phyloP scores from a whole-genome alignment of 202 grass and related monocot species.

The Carex sylvatica region DNA sequence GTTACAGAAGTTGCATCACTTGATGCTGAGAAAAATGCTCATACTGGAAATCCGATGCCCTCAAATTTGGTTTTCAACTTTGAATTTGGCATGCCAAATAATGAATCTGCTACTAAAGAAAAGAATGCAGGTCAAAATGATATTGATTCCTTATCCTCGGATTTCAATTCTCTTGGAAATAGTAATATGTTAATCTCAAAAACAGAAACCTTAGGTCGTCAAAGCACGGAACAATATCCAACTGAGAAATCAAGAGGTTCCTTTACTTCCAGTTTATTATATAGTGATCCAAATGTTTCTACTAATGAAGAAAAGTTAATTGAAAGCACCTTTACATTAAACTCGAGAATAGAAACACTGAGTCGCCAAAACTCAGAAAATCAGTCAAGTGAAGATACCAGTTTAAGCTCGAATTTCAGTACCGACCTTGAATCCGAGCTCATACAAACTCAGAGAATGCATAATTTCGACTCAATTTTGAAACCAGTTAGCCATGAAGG shows the following conservation, averaged over 20 bases:
- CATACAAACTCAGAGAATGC: background rate
- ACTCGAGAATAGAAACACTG: constrained; percentile 1
- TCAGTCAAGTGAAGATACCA: background rate
- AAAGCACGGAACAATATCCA: background rate
- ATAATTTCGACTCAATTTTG: background rate
- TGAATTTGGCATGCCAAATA: background rate
- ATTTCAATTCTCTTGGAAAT: constrained; percentile 13
- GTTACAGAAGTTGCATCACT: constrained; percentile 13
- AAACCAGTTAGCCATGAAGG: background rate
- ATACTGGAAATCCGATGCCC: background rate
- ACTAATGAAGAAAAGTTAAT: constrained; percentile 10
- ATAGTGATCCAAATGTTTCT: constrained; percentile 15
- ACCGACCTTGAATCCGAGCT: background rate
- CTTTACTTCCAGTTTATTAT: background rate
- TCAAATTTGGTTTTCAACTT: background rate
- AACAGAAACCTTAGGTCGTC: background rate
- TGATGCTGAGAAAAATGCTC: background rate
- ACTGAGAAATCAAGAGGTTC: background rate
- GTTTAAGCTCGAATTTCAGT: constrained; percentile 8
- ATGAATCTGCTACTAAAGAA: constrained; percentile 3
- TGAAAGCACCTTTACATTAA: background rate
- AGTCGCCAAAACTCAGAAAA: constrained; percentile 19
- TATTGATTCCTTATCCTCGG: background rate
- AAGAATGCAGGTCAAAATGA: constrained; percentile 11
- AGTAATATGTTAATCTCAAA: background rate